A percentile compares a stretch with the other conserved stretches of the same genome.
phyloP scores from a whole-genome alignment of 768 basidiomycete genomes.

The Tylopilus subfusipes region DNA sequence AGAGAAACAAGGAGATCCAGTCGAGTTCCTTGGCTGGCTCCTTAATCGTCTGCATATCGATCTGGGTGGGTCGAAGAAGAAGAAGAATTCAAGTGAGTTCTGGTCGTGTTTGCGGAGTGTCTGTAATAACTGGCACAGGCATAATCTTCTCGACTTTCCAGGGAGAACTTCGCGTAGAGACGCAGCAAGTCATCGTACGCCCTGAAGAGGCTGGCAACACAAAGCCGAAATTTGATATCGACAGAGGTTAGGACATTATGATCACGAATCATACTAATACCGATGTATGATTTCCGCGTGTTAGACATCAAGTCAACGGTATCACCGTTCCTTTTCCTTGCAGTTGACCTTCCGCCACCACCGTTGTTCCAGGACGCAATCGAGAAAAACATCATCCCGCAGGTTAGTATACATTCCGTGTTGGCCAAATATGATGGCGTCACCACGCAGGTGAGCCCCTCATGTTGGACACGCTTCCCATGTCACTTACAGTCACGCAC shows the following conservation, averaged over 20 bases:
- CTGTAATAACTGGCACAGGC: slow-evolving; percentile 45
- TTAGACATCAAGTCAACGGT: slow-evolving; percentile 79
- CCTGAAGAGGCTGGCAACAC: slow-evolving; percentile 69
- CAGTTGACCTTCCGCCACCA: slow-evolving; percentile 95
- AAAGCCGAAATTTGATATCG: slow-evolving; percentile 91
- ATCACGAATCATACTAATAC: slow-evolving; percentile 4
- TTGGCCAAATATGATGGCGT: slow-evolving; percentile 92
- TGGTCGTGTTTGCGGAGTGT: slow-evolving; percentile 11
- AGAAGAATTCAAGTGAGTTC: slow-evolving; percentile 78
- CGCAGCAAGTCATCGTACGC: slow-evolving; percentile 87
- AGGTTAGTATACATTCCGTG: slow-evolving; percentile 87
- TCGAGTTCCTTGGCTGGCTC: slow-evolving; percentile 94
- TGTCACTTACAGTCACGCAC: slow-evolving; percentile 11
- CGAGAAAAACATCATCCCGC: slow-evolving; percentile 98
- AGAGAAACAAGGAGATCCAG: slow-evolving; percentile 93
- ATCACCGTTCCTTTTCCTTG: slow-evolving; percentile 94
- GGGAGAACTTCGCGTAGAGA: slow-evolving; percentile 89
- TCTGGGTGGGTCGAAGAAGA: slow-evolving; percentile 92
- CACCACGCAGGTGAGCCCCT: slow-evolving; percentile 69
- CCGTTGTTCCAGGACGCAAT: slow-evolving; percentile 94
- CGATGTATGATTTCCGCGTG: slow-evolving; percentile 22
- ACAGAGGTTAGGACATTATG: slow-evolving; percentile 62
- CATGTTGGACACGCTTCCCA: slow-evolving; percentile 18
- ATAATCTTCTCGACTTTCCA: slow-evolving; percentile 93
- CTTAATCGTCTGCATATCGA: slow-evolving; percentile 92